Evolutionary conservation across 768 basidiomycete species (phyloP), one percentile per base, ranked within the genome.

Genomic region (Pleurotus sapidus): DNA sequence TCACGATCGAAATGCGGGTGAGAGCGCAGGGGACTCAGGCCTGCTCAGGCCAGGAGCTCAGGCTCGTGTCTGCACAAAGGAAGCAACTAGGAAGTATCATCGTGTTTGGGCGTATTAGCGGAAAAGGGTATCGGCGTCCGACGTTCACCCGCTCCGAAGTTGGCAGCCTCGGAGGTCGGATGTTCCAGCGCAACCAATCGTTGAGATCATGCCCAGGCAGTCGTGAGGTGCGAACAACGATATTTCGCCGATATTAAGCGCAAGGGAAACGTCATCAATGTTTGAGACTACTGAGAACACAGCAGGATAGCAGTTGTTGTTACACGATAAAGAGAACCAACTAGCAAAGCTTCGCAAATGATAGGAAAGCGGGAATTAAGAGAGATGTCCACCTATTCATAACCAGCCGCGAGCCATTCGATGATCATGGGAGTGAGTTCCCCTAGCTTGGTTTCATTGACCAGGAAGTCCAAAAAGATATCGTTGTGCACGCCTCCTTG

Each of bases 401-500:
- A 45, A 55, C 59, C 59, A 15, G 27, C 49, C 25, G 37, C 49
- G 23, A 62, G 30, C 58, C 62, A 59, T 9, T 56, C 45, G 4
- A 64, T 42, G 5, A 59, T 39, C 27, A 51, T 25, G 14, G 58
- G 53, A 39, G 60, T 64, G 27, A 61, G 27, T 17, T 42, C 42
- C 6, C 63, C 58, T 9, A 57, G 25, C 51, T 55, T 57, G 20
- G 55, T 46, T 49, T 60, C 63, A 18, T 46, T 45, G 18, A 49
- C 53, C 14, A 57, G 37, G 50, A 64, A 64, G 47, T 62, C 63
- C 5, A 62, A 38, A 39, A 61, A 49, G 39, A 58, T 56, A 43
- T 62, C 63, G 34, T 54, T 59, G 42, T 65, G 65, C 3, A 64
- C 18, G 6, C 65, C 65, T 9, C 57, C 60, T 45, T 56, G 37